Conservation (phyloP, 768 basidiomycete species). For the Lentinus brumalis region DNA sequence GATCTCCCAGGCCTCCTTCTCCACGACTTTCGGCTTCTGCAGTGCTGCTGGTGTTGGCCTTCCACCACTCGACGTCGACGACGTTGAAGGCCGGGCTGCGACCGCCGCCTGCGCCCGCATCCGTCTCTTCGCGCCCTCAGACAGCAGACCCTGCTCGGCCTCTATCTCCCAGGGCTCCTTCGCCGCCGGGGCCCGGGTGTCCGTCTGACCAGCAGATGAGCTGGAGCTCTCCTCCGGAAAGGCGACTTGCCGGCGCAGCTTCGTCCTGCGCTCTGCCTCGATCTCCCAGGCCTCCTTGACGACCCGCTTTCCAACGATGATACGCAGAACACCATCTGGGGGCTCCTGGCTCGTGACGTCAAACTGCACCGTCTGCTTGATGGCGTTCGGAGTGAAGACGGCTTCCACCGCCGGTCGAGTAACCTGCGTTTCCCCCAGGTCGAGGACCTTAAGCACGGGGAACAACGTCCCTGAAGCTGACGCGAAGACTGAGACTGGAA, state of each 20-base stretch:
- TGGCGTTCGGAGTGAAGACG: conserved; percentile 40
- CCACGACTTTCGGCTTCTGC: conserved; percentile 10
- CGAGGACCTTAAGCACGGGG: conserved; percentile 54
- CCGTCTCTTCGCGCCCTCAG: conserved; percentile 72
- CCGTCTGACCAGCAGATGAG: background rate
- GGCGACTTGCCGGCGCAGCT: conserved; percentile 37
- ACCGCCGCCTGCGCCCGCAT: conserved; percentile 53
- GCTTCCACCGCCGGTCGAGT: conserved; percentile 46
- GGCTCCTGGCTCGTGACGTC: conserved; percentile 58
- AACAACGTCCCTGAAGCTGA: conserved; percentile 40
- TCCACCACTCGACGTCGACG: conserved; percentile 18
- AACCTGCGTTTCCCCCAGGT: conserved; percentile 67
- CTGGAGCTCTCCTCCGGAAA: conserved; percentile 8
- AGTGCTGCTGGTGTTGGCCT: conserved; percentile 6
- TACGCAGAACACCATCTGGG: conserved; percentile 49
- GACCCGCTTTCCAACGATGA: conserved; percentile 71
- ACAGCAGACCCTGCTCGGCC: conserved; percentile 71
- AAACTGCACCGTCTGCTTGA: conserved; percentile 55
- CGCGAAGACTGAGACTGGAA: conserved; percentile 44
- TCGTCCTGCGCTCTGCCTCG: conserved; percentile 61
- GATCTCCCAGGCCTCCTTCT: conserved; percentile 32
- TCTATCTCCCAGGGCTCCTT: conserved; percentile 85
- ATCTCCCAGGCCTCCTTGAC: conserved; percentile 81
- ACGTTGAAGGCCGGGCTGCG: conserved; percentile 18
- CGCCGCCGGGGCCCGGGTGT: conserved; percentile 35